These are phyloP conservation scores for Dactylellina parvicollis DNA, from an alignment of 2,329 filamentous ascomycete genomes.

Conservation along the genomic window DNA sequence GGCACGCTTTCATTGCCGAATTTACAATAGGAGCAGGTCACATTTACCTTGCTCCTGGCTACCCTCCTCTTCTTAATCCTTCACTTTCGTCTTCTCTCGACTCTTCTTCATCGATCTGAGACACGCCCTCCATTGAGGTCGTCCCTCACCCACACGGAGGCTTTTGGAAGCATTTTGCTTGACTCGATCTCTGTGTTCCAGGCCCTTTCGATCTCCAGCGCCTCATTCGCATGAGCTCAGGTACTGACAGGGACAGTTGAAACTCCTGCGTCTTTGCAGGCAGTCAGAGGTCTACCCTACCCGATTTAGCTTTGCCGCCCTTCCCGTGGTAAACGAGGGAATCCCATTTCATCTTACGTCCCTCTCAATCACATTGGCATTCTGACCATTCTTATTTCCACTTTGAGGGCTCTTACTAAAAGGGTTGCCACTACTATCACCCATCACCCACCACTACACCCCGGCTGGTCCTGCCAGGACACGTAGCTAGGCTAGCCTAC, in stretches of 20 bases:
- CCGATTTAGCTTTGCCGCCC: slow-evolving; percentile 24
- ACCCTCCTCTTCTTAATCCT: neutral
- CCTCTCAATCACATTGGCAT: neutral
- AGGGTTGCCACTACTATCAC: neutral
- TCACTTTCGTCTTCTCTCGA: neutral
- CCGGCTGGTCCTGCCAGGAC: slow-evolving; percentile 16
- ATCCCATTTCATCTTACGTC: neutral
- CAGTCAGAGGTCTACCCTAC: neutral
- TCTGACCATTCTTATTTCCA: neutral
- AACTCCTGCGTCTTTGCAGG: neutral
- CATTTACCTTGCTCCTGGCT: neutral
- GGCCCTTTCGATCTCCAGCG: slow-evolving; percentile 2
- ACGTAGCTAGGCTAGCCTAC: slow-evolving; percentile 19
- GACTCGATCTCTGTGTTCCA: neutral
- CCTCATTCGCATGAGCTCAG: neutral
- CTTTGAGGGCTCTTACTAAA: neutral
- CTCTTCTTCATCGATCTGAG: neutral
- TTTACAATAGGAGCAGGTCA: neutral
- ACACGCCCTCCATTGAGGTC: neutral
- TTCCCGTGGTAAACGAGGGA: slow-evolving; percentile 22
- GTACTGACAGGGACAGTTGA: slow-evolving; percentile 1
- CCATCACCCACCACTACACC: neutral
- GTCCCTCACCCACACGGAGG: neutral
- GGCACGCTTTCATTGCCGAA: neutral
- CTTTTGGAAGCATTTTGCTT: neutral